A percentile compares a stretch with the other conserved stretches of the same genome.
These are phyloP conservation scores for Durotheca rogersii DNA, from an alignment of 495 filamentous ascomycete species.

Conservation along the genomic window DNA sequence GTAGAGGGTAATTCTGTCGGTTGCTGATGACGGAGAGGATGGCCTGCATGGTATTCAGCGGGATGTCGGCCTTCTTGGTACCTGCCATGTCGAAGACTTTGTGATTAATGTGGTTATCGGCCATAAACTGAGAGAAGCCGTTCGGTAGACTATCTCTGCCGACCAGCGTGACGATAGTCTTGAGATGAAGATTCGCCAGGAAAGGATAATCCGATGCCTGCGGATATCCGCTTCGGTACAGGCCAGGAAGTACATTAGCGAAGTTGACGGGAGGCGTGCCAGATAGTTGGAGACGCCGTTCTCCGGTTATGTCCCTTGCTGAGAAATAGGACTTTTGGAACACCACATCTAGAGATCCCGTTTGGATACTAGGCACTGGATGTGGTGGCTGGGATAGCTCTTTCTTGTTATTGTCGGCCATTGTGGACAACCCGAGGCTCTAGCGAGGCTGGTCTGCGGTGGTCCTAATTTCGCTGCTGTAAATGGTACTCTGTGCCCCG, in stretches of 20 bases:
- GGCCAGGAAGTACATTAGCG: slow-evolving; percentile 60
- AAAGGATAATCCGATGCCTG: slow-evolving; percentile 62
- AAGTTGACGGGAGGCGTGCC: slow-evolving; percentile 60
- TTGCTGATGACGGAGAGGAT: slow-evolving; percentile 67
- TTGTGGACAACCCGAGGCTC: no score
- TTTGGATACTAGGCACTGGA: neutral
- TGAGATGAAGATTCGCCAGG: slow-evolving; percentile 62
- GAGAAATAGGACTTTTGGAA: slow-evolving; percentile 18
- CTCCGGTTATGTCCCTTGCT: slow-evolving; percentile 19
- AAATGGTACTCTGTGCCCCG: no score
- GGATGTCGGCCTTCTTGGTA: slow-evolving; percentile 70
- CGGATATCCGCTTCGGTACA: slow-evolving; percentile 81
- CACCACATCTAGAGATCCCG: slow-evolving; percentile 13
- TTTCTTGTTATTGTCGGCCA: slow-evolving; percentile 3
- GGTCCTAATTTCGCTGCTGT: neutral
- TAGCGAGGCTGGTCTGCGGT: neutral
- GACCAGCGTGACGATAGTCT: slow-evolving; percentile 80
- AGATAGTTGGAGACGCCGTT: slow-evolving; percentile 12
- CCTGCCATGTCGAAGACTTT: slow-evolving; percentile 68
- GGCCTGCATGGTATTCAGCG: slow-evolving; percentile 59
- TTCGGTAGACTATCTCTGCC: slow-evolving; percentile 60
- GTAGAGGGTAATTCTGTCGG: slow-evolving; percentile 66
- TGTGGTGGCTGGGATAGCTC: neutral
- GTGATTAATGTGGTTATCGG: slow-evolving; percentile 63
- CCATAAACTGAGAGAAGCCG: slow-evolving; percentile 61